Conservation (phyloP, 495 filamentous ascomycete genomes). For the Aspergillus cavernicola region DNA sequence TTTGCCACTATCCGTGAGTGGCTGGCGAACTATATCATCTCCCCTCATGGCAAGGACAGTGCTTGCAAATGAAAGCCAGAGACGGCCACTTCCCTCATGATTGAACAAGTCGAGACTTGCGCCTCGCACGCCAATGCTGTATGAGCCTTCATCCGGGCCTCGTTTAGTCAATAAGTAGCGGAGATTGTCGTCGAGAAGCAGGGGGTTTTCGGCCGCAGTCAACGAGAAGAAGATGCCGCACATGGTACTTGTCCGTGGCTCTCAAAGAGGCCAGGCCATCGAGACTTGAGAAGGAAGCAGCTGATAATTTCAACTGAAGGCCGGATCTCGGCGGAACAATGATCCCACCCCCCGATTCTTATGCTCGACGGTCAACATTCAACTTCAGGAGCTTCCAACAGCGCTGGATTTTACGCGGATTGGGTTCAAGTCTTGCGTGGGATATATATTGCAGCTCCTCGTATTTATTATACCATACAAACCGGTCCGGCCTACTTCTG, state of each 20-base stretch:
- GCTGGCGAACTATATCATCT: constrained; percentile 65
- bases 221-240: constrained; percentile 64
- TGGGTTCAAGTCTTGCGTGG: neutral
- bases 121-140: constrained; percentile 12
- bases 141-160: constrained; percentile 53
- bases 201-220: constrained; percentile 25
- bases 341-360: constrained; percentile 17
- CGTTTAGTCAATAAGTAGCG: constrained; percentile 43
- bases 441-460: neutral
- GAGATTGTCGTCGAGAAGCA: constrained; percentile 39
- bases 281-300: neutral
- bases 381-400: constrained; percentile 2
- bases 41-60: constrained; percentile 87
- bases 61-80: constrained; percentile 63
- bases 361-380: constrained; percentile 6
- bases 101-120: constrained; percentile 6
- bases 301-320: neutral
- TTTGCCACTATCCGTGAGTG: constrained; percentile 52
- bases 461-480: neutral
- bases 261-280: neutral
- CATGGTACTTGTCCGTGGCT: constrained; percentile 36
- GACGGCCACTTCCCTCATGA: neutral
- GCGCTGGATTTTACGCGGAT: neutral
- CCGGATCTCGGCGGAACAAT: constrained; percentile 25
- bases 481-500: neutral